Evolutionary conservation across 352 stramenopile genomes (phyloP), one percentile per base, ranked within the genome.

Genomic region (Phytophthora meadii): DNA sequence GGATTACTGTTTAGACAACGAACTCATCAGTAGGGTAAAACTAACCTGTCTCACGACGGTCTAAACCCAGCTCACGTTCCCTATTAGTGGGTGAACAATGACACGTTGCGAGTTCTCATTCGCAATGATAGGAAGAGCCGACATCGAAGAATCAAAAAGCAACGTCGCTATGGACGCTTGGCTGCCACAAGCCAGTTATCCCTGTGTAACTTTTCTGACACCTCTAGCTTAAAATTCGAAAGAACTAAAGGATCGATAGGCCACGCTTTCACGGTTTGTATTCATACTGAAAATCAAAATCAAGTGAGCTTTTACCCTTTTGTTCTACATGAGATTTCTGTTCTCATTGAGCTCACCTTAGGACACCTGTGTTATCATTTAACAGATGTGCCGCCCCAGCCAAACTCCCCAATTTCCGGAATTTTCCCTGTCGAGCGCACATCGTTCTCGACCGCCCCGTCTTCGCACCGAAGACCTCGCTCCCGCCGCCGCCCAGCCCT

Each of bases 1-100:
- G 70, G 69, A 93, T 89, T 96, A 93, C 81, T 93, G 74, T 89
- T 73, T 79, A 74, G 79, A 89, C 81, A 90, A 89, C 55, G 25
- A 52, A 53, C 56, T 57, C 47, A 65, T 65, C 47, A 56, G 56
- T 65, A 65, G 56, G 46, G 56, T 65, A 65, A 63, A 65, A 65
- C 56, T 65, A 65, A 57, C 56, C 37, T 65, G 56, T 65, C 56
- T 65, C 56, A 57, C 56, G 56, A 65, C 47, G 37, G 47, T 65
- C 47, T 65, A 65, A 65, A 57, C 36, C 55, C 46, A 57, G 56
- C 44, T 64, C 56, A 64, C 56, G 56, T 64, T 64, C 46, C 55
- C 56, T 64, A 56, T 52, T 64, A 64, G 56, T 64, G 56, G 56
- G 47, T 62, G 54, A 62, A 62, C 54, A 62, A 62, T n/a, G n/a